Evolutionary conservation across 2,329 filamentous ascomycete genomes (phyloP), one percentile per base, ranked within the genome.

Genomic region (Penicillium sp.): DNA sequence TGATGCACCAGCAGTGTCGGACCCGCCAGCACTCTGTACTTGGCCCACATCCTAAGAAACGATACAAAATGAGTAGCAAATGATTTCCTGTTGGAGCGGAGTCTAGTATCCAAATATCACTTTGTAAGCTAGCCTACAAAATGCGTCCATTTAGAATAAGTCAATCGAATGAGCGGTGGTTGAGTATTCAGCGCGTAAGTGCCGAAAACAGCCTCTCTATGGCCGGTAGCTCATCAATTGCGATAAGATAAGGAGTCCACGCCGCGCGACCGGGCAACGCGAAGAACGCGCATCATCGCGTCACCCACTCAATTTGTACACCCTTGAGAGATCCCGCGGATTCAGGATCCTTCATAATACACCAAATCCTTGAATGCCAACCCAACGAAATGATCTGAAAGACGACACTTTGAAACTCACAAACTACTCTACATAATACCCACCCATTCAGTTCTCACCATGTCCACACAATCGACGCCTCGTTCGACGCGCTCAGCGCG

Each of bases 381-480:
- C 39, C 45, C 11, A 2, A 57, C 55, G 54, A 7, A 6, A 57
- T 58, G 54, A 48, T 37, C 43, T 9, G 1, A 18, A 18, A 18
- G 12, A 27, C 11, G 1, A 6, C 4, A 12, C 3, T 45, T 39
- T 34, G 5, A 12, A 18, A 11, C 5, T 24, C 11, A 33, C 27
- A 24, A 11, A 12, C 3, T 3, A 3, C 13, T 33, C n/a, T 34
- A 7, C 11, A 28, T 37, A 13, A 43, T 35, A 35, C 35, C 42
- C 32, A 27, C 11, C 24, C 25, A 27, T 29, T 39, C 32, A 5
- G 3, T 11, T 32, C 4, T 1, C 25, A 43, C 9, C 46, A 67
- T 67, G 64, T 66, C 65, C 9, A 52, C 59, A 9, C 59, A 62
- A 9, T 66, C 64, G 18, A 66, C 66, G 12, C 65, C 66, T 25